Evolutionary conservation across 1,284 basidiomycete species (phyloP).

Genomic region (Cutaneotrichosporon curvatum): DNA sequence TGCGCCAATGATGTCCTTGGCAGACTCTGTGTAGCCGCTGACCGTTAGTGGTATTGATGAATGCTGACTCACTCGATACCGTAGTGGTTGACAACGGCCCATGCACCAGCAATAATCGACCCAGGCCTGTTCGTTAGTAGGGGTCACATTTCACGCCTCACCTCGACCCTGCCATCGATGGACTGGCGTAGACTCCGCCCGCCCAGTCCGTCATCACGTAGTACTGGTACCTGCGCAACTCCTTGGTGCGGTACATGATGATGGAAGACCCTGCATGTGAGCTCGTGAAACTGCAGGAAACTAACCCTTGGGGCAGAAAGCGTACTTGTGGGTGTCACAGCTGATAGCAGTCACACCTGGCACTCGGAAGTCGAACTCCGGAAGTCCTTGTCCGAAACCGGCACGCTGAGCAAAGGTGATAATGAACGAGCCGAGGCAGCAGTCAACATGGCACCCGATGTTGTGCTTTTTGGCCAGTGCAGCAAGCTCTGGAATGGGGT

Average conservation of each 20-base stretch:
- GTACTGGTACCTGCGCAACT: constrained; percentile 72
- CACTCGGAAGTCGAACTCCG: constrained; percentile 76
- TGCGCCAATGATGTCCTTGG: constrained; percentile 68
- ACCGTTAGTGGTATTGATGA: constrained; percentile 3
- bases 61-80: constrained; percentile 69
- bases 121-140: constrained; percentile 58
- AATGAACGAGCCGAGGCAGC: constrained; percentile 86
- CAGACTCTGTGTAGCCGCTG: constrained; percentile 87
- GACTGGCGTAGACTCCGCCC: constrained; percentile 48
- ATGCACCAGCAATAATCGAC: constrained; percentile 85
- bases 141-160: too few relatives aligned
- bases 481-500: constrained; percentile 77
- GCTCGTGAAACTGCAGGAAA: background rate
- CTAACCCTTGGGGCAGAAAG: constrained; percentile 55
- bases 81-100: constrained; percentile 92
- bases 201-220: constrained; percentile 74
- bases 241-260: constrained; percentile 76
- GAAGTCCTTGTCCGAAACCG: constrained; percentile 40
- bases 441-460: constrained; percentile 86
- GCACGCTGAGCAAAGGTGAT: constrained; percentile 73
- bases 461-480: constrained; percentile 67
- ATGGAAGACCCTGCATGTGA: constrained; percentile 69
- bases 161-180: constrained; percentile 72
- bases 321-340: constrained; percentile 64
- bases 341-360: constrained; percentile 81